Percentiles rank a stretch among this genome's conserved stretches.
phyloP scores from a whole-genome alignment of 108 stramenopile genomes.

The Nitzschia sp. region DNA sequence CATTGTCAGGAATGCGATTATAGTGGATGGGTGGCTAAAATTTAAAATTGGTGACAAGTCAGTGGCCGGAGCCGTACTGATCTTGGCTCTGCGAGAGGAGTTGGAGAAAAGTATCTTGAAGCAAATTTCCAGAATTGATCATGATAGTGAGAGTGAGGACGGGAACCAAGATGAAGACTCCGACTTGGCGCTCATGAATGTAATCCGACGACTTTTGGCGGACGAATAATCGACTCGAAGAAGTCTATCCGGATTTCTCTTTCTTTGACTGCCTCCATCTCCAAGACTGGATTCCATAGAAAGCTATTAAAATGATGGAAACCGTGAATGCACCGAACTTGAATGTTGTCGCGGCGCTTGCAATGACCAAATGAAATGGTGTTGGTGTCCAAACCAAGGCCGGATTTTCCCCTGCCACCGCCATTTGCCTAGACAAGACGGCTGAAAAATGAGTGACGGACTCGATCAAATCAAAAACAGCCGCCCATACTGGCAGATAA shows the following conservation, averaged over 20 bases:
- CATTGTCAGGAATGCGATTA: conserved; percentile 53
- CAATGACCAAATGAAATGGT: conserved; percentile 2
- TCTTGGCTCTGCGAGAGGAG: conserved; percentile 1
- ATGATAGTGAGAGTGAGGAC: background rate
- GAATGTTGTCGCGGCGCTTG: conserved; percentile 5
- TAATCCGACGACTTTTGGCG: background rate
- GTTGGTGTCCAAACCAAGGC: background rate
- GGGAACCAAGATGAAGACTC: background rate
- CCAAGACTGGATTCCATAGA: background rate
- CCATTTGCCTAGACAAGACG: background rate
- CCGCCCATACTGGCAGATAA: conserved; percentile 10
- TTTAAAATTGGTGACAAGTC: conserved; percentile 42
- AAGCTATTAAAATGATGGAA: background rate
- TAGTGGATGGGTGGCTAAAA: conserved; percentile 72
- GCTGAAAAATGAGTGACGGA: background rate
- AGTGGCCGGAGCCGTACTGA: background rate
- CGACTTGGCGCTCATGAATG: background rate
- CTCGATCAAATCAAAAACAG: conserved; percentile 7
- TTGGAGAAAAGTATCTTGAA: background rate
- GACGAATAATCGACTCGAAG: conserved; percentile 8
- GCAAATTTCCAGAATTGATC: background rate
- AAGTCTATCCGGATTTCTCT: no score
- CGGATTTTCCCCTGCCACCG: no score
- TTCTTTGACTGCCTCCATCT: background rate
- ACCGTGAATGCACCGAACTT: background rate